Base-by-base conservation (phyloP, 352 stramenopile species). In the Pythium rhizo-oryzae region DNA sequence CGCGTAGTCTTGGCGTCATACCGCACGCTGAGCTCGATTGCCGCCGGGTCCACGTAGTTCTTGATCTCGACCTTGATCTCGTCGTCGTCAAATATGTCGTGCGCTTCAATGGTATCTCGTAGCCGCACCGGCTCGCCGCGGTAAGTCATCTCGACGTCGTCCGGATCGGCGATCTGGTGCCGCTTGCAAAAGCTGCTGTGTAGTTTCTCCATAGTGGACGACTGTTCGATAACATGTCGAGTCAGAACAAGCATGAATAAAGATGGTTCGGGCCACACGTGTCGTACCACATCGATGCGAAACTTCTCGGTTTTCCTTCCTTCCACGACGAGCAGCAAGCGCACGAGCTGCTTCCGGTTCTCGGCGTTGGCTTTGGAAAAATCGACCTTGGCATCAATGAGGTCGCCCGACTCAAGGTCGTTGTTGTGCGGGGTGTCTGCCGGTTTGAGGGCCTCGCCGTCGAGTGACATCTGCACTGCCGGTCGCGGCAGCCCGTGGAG, bases 371-470 rank as follows among this genome's bases (percentile, higher is more conserved):
- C 79, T 64, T 84, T 67, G 0, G 81, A 79, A 41, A 91, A 93
- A 53, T 93, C 81, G 37, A 91, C 85, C 39, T 89, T 90, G 18
- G 85, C 82, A 57, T 93, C 85, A 41, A 93, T 85, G 12, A 93
- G 50, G 52, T 93, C 81, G 28, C 77, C 81, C 2, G 78, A 71
- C 47, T 91, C 84, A 12, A 91, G 68, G 46, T 90, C 81, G 59
- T 65, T 70, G 7, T 57, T 59, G 1, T 54, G 49, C 1, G 81
- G 76, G 18, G 79, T 90, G 21, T 59, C 56, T 0, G 53, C 62
- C 9, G 74, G 49, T 12, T 62, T 46, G 39, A 93, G 63, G 0
- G 52, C 24, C 12, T 82, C 79, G 11, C 82, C 85, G 69, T 93
- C 82, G 18, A 93, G 74, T 4, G 64, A 76, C 80, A 93, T 88